Conservation (phyloP, 352 stramenopile genomes). For the Phytophthora citrophthora region DNA sequence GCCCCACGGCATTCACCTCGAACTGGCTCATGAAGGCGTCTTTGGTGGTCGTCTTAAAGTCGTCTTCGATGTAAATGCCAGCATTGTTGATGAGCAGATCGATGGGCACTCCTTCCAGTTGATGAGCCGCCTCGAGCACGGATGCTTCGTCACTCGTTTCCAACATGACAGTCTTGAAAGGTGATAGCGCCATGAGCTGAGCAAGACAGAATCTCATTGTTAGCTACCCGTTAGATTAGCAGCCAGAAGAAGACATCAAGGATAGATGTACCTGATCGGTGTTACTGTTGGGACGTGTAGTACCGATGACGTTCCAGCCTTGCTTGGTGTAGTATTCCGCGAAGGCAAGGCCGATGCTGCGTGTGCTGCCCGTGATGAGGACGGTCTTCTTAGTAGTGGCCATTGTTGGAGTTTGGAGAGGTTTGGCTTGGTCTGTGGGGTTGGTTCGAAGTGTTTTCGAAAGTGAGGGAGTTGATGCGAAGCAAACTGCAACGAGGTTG, state of each 20-base stretch:
- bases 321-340: constrained; percentile 45
- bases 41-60: constrained; percentile 41
- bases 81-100: constrained; percentile 73
- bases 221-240: background rate
- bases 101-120: constrained; percentile 49
- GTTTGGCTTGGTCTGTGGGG: background rate
- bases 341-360: constrained; percentile 50
- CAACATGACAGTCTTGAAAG: constrained; percentile 48
- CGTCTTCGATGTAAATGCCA: constrained; percentile 35
- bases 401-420: constrained; percentile 5
- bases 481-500: too few relatives aligned
- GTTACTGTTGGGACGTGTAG: constrained; percentile 35
- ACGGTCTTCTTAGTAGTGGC: constrained; percentile 40
- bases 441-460: constrained; percentile 11
- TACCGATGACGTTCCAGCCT: constrained; percentile 53
- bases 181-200: constrained; percentile 28
- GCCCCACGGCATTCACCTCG: constrained; percentile 61
- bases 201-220: background rate
- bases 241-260: background rate
- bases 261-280: constrained; percentile 32
- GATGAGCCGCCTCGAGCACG: constrained; percentile 40
- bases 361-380: constrained; percentile 52
- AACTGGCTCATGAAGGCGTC: constrained; percentile 56
- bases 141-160: constrained; percentile 53
- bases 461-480: constrained; percentile 11